A percentile compares a stretch with the other conserved stretches of the same genome.
Evolutionary conservation across 768 basidiomycete genomes (phyloP).

Genomic region (Guyanaporus albipodus): DNA sequence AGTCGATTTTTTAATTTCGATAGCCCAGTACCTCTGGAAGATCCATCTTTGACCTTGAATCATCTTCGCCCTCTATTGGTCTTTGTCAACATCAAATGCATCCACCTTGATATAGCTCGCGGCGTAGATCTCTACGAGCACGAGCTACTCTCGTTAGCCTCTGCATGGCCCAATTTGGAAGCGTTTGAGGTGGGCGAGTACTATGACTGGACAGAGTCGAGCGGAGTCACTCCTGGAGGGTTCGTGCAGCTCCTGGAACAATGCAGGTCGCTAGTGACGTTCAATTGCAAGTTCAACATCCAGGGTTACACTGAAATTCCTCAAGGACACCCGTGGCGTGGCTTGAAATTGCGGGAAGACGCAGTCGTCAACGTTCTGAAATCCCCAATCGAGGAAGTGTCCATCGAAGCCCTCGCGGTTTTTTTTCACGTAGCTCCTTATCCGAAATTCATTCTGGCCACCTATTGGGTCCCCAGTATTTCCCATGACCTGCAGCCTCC

Average conservation of each 20-base stretch:
- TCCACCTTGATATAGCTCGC: neutral
- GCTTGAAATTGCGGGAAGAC: neutral
- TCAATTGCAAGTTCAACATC: neutral
- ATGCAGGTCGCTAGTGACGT: neutral
- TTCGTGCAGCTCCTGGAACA: neutral
- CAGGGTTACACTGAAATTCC: neutral
- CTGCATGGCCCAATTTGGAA: neutral
- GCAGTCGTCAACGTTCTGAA: neutral
- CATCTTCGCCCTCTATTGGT: neutral
- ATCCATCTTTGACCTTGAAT: neutral
- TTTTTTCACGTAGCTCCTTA: neutral
- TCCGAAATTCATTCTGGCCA: neutral
- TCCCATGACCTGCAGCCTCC: neutral
- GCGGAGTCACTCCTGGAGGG: neutral
- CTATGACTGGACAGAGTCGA: too few species aligned
- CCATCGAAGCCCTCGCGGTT: neutral
- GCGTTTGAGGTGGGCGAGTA: neutral
- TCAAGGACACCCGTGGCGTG: neutral
- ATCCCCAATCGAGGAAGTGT: neutral
- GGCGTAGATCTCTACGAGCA: neutral
- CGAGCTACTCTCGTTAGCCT: neutral
- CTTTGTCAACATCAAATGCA: neutral
- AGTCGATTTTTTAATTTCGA: neutral
- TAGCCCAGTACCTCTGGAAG: too few species aligned
- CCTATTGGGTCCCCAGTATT: neutral